These are phyloP conservation scores for Dictyostelium intermedium DNA, from an alignment of 78 protist genomes.

Conservation along the genomic window DNA sequence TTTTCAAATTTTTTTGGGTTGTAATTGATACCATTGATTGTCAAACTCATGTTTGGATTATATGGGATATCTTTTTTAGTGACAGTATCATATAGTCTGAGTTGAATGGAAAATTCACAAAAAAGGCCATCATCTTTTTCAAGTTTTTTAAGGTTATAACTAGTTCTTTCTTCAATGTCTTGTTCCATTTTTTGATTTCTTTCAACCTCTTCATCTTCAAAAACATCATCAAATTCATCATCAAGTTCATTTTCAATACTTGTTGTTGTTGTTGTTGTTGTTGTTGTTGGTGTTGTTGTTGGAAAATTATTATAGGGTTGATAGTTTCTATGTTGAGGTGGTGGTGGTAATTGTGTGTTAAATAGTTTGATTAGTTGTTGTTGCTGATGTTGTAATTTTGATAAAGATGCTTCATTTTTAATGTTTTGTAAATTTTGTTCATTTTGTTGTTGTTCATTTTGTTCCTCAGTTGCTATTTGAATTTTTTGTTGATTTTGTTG, in stretches of 20 bases:
- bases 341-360: background rate
- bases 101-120: background rate
- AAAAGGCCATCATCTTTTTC: background rate
- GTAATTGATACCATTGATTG: background rate
- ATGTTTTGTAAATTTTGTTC: background rate
- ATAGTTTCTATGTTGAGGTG: background rate
- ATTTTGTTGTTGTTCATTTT: background rate
- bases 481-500: background rate
- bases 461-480: background rate
- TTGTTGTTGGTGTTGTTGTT: background rate
- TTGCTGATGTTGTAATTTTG: background rate
- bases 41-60: background rate
- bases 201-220: background rate
- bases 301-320: background rate
- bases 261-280: background rate
- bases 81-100: background rate
- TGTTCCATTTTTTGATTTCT: background rate
- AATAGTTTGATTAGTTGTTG: background rate
- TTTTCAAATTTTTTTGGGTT: background rate
- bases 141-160: background rate
- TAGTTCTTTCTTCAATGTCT: background rate
- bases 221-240: background rate
- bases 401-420: background rate
- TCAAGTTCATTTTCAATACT: background rate
- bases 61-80: background rate